A percentile compares a stretch with the other conserved stretches of the same genome.
Conservation (phyloP, 2,329 filamentous ascomycete species). For the Apiospora arundinis region DNA sequence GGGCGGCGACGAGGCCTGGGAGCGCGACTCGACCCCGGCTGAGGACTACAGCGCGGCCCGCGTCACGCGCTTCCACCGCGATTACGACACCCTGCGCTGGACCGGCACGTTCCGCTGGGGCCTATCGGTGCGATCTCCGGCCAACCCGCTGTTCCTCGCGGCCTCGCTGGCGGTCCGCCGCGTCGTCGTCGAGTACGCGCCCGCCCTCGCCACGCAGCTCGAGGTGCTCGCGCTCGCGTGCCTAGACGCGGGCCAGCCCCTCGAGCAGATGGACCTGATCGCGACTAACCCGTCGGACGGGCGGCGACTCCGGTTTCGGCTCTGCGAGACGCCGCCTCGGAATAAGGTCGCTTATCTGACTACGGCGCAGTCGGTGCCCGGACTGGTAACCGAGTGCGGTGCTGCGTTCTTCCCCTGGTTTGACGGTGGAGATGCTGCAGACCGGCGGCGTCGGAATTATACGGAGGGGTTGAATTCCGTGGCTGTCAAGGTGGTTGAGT, state of each 20-base stretch:
- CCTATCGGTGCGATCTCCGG: background rate
- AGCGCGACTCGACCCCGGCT: background rate
- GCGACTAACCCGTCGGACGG: constrained; percentile 21
- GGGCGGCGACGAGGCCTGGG: background rate
- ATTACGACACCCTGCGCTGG: constrained; percentile 30
- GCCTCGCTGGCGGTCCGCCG: constrained; percentile 31
- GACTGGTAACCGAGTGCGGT: background rate
- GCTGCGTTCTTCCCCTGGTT: constrained; percentile 25
- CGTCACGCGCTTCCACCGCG: constrained; percentile 26
- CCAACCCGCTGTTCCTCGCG: constrained; percentile 30
- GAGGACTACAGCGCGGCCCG: constrained; percentile 17
- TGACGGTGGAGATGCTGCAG: too few species aligned
- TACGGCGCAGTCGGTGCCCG: background rate
- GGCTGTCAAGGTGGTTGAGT: background rate
- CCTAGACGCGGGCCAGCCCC: constrained; percentile 25
- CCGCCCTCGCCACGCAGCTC: constrained; percentile 26
- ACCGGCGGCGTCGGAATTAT: too few species aligned
- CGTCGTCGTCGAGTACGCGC: constrained; percentile 29
- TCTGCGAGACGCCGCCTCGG: background rate
- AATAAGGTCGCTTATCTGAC: background rate
- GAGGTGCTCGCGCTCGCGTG: constrained; percentile 28
- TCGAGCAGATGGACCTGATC: constrained; percentile 25
- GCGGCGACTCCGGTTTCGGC: constrained; percentile 19
- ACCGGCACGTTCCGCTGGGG: constrained; percentile 28
- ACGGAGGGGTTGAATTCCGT: background rate